Percentiles rank a stretch among this genome's conserved stretches.
Evolutionary conservation across 1,284 basidiomycete genomes (phyloP).

Genomic region (Psilocybe mexicana): DNA sequence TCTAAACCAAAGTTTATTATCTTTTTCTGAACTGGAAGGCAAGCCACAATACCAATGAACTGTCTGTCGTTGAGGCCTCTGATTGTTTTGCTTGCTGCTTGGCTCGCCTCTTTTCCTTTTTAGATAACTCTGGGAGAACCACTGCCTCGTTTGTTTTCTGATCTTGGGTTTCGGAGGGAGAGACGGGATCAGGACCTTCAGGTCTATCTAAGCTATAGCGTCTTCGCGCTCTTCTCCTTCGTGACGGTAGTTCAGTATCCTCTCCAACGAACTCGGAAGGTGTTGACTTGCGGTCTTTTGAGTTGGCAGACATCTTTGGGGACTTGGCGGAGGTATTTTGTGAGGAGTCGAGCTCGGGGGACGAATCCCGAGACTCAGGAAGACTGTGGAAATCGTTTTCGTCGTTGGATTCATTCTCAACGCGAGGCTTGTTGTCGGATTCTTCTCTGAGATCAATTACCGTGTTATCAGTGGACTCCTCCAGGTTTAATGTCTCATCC

Average conservation of each 20-base stretch:
- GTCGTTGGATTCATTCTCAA: too few relatives aligned
- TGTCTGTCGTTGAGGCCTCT: constrained; percentile 37
- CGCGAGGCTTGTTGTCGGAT: too few relatives aligned
- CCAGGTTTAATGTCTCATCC: constrained; percentile 63
- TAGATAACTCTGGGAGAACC: constrained; percentile 48
- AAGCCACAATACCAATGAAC: constrained; percentile 12
- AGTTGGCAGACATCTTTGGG: not conserved
- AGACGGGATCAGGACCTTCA: not conserved
- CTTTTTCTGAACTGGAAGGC: not conserved
- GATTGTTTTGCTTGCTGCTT: constrained; percentile 75
- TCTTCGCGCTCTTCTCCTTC: constrained; percentile 7
- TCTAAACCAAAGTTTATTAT: constrained; percentile 21
- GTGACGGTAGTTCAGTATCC: constrained; percentile 2
- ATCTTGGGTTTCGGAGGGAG: not conserved
- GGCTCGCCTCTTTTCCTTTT: constrained; percentile 79
- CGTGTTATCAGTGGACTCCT: constrained; percentile 13
- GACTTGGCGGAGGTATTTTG: too few relatives aligned
- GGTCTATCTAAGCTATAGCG: not conserved
- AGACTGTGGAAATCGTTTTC: too few relatives aligned
- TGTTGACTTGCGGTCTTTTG: not conserved
- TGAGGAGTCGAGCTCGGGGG: too few relatives aligned
- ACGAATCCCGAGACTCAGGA: too few relatives aligned
- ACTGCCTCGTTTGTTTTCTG: not conserved
- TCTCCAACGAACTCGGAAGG: constrained; percentile 1
- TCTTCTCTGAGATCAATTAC: constrained; percentile 14